Evolutionary conservation across 805 yeast genomes (phyloP).

Genomic region (Candida tibetensis): DNA sequence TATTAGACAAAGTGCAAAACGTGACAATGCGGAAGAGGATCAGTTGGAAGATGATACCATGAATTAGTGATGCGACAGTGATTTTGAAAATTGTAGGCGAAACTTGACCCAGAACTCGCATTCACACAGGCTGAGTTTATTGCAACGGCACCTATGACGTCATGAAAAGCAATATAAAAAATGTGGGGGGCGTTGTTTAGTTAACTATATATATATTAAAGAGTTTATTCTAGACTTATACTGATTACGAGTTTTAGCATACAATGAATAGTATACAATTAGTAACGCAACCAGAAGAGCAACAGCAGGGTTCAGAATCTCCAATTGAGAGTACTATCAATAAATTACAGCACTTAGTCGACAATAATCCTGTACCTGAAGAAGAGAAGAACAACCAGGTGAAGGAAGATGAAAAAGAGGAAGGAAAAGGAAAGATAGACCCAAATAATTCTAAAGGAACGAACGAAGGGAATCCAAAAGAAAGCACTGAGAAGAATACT

Average conservation of each 20-base stretch:
- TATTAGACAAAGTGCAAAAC: conserved; percentile 28
- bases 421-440: neutral
- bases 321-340: conserved; percentile 14
- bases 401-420: conserved; percentile 2
- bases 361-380: conserved; percentile 14
- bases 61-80: too few species aligned
- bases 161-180: neutral
- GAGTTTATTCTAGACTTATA: too few species aligned
- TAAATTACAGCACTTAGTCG: conserved; percentile 27
- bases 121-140: too few species aligned
- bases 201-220: too few species aligned
- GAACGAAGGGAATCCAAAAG: conserved; percentile 1
- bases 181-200: too few species aligned
- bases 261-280: conserved; percentile 23
- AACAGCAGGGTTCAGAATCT: conserved; percentile 8
- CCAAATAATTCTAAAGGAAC: too few species aligned
- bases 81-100: too few species aligned
- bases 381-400: conserved; percentile 7
- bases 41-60: too few species aligned
- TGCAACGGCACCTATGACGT: too few species aligned
- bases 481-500: neutral
- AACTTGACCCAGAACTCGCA: too few species aligned
- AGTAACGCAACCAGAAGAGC: conserved; percentile 24
- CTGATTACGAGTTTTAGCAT: neutral
- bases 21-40: conserved; percentile 10